These are phyloP conservation scores for Sambucus nigra DNA, from an alignment of 129 eudicot species.

Conservation along the genomic window DNA sequence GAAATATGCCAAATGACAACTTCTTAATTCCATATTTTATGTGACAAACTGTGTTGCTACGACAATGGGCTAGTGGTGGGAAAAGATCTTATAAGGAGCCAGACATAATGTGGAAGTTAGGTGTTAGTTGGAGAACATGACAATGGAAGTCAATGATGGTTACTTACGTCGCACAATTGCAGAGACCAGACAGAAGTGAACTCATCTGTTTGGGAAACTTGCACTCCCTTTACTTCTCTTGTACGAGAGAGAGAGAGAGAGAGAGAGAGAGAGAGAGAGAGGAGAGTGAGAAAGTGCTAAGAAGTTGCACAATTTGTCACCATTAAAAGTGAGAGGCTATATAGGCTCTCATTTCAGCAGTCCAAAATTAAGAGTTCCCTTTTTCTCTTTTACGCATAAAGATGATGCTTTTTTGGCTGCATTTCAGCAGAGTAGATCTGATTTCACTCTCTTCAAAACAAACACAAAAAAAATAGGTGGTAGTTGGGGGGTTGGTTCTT, in stretches of 20 bases:
- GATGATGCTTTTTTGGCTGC: too few relatives aligned
- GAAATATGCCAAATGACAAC: background rate
- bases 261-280: background rate
- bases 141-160: conserved; percentile 8
- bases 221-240: conserved; percentile 4
- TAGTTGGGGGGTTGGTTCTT: too few relatives aligned
- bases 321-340: background rate
- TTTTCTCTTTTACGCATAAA: too few relatives aligned
- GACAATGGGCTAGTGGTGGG: background rate
- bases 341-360: conserved; percentile 8
- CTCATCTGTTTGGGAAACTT: background rate
- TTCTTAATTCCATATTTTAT: background rate
- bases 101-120: too few relatives aligned
- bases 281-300: background rate
- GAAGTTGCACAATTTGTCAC: conserved; percentile 3
- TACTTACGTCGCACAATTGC: conserved; percentile 21
- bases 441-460: too few relatives aligned
- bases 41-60: background rate
- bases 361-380: background rate
- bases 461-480: too few relatives aligned
- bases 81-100: too few relatives aligned
- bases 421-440: too few relatives aligned
- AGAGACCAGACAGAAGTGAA: conserved; percentile 7
- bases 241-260: background rate
- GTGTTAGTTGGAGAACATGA: conserved; percentile 8